These are phyloP conservation scores for Geotrichum ghanense DNA, from an alignment of 805 yeast species.

Conservation along the genomic window DNA sequence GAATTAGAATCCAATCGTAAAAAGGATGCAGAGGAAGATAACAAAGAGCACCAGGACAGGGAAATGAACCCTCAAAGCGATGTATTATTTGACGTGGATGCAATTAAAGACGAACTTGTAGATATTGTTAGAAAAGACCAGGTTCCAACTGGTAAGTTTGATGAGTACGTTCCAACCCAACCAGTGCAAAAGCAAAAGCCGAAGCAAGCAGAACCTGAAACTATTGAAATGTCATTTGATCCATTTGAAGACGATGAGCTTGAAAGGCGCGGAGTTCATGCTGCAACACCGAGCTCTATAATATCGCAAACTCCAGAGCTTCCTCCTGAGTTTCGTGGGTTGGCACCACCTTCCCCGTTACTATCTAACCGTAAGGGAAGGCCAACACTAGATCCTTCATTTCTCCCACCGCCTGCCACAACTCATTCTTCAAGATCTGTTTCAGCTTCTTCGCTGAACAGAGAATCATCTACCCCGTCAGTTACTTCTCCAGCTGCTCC, in stretches of 20 bases:
- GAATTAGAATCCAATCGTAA: conserved; percentile 16
- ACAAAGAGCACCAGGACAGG: conserved; percentile 32
- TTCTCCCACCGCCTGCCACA: neutral
- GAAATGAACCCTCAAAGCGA: conserved; percentile 30
- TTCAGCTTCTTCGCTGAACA: neutral
- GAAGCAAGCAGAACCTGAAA: conserved; percentile 9
- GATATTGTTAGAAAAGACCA: neutral
- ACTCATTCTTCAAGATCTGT: neutral
- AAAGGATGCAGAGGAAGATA: conserved; percentile 23
- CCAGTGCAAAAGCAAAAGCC: conserved; percentile 17
- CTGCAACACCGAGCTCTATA: neutral
- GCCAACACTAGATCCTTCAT: neutral
- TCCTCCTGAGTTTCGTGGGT: neutral
- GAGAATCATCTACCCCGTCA: neutral
- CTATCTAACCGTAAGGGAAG: neutral
- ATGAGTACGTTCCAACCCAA: conserved; percentile 1
- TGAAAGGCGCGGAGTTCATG: conserved; percentile 13
- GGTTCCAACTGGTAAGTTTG: neutral
- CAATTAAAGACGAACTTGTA: conserved; percentile 23
- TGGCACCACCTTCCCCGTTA: neutral
- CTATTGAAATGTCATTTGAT: conserved; percentile 18
- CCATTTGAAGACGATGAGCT: conserved; percentile 19
- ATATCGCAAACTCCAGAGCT: neutral
- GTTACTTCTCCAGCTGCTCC: neutral
- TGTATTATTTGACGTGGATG: conserved; percentile 29